Evolutionary conservation across 1,284 basidiomycete species (phyloP).

Genomic region (Ganoderma resinaceum): DNA sequence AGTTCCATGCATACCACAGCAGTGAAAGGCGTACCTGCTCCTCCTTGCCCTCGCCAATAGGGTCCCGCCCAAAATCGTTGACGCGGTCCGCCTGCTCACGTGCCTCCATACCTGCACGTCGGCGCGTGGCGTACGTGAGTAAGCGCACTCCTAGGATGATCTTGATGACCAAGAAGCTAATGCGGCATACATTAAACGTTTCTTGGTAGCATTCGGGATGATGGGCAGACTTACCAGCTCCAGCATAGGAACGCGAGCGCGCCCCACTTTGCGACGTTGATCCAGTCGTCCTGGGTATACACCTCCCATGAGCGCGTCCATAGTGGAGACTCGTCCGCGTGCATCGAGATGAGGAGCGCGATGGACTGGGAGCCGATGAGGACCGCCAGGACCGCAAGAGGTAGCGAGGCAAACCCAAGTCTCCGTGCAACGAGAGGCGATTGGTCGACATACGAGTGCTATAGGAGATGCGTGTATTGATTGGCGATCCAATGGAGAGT

Average conservation of each 20-base stretch:
- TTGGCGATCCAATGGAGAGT: no score
- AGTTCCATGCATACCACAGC: not conserved
- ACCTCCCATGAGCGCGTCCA: slow-evolving; percentile 39
- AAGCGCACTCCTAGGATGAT: slow-evolving; percentile 89
- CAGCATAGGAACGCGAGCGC: slow-evolving; percentile 77
- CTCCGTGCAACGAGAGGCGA: slow-evolving; percentile 94
- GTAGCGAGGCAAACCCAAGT: slow-evolving; percentile 93
- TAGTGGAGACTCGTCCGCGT: slow-evolving; percentile 52
- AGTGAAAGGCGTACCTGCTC: slow-evolving; percentile 67
- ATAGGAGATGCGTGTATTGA: not conserved
- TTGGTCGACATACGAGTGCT: slow-evolving; percentile 95
- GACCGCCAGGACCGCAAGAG: slow-evolving; percentile 91
- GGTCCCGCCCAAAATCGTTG: slow-evolving; percentile 86
- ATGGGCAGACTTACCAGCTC: slow-evolving; percentile 71
- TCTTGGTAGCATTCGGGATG: not conserved
- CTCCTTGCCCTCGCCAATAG: slow-evolving; percentile 87
- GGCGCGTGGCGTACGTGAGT: slow-evolving; percentile 80
- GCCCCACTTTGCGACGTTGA: slow-evolving; percentile 67
- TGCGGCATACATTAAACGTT: not conserved
- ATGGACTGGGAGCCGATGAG: slow-evolving; percentile 88
- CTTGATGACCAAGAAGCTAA: slow-evolving; percentile 81
- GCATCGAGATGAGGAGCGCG: slow-evolving; percentile 61
- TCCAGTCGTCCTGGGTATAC: slow-evolving; percentile 54
- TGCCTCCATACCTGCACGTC: slow-evolving; percentile 79
- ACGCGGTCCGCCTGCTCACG: slow-evolving; percentile 74